These are phyloP conservation scores for Vickermania spadyakhi DNA, from an alignment of 208 protist genomes.

Conservation along the genomic window DNA sequence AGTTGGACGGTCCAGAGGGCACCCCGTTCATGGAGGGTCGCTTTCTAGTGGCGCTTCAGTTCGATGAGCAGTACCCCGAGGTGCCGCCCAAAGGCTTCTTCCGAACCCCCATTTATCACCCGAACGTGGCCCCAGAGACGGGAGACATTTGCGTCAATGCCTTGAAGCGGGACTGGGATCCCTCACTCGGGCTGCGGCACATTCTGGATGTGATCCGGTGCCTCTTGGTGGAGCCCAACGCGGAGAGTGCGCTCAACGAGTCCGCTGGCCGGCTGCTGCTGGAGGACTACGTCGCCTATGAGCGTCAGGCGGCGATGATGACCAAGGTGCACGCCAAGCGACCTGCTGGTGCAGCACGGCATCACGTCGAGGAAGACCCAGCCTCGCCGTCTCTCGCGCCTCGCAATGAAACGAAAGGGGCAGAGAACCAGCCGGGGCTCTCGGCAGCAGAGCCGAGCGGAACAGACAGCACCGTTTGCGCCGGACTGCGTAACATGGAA, in stretches of 20 bases:
- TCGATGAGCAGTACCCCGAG: slow-evolving; percentile 92
- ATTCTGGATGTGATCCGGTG: slow-evolving; percentile 94
- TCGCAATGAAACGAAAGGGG: neutral
- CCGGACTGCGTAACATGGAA: neutral
- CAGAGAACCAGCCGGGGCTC: too few relatives aligned
- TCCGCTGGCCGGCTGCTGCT: slow-evolving; percentile 96
- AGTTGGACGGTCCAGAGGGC: slow-evolving; percentile 90
- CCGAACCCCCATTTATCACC: slow-evolving; percentile 98
- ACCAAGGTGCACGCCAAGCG: slow-evolving; percentile 66
- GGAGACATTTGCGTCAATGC: slow-evolving; percentile 99
- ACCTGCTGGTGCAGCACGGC: slow-evolving; percentile 19
- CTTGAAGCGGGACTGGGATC: slow-evolving; percentile 97
- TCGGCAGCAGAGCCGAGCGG: too few relatives aligned
- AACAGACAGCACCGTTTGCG: neutral
- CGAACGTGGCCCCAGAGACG: slow-evolving; percentile 93
- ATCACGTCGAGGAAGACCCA: slow-evolving; percentile 9
- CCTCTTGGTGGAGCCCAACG: slow-evolving; percentile 97
- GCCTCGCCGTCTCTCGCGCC: slow-evolving; percentile 8
- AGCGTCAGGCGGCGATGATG: slow-evolving; percentile 70
- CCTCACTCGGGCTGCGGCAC: slow-evolving; percentile 91
- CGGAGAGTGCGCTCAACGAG: slow-evolving; percentile 98
- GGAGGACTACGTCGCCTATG: slow-evolving; percentile 92
- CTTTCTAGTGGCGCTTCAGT: slow-evolving; percentile 89
- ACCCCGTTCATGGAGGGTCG: slow-evolving; percentile 95
- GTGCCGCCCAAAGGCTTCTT: slow-evolving; percentile 96